These are phyloP conservation scores for Arachnomyces sp. DNA, from an alignment of 2,329 filamentous ascomycete species.

Conservation along the genomic window DNA sequence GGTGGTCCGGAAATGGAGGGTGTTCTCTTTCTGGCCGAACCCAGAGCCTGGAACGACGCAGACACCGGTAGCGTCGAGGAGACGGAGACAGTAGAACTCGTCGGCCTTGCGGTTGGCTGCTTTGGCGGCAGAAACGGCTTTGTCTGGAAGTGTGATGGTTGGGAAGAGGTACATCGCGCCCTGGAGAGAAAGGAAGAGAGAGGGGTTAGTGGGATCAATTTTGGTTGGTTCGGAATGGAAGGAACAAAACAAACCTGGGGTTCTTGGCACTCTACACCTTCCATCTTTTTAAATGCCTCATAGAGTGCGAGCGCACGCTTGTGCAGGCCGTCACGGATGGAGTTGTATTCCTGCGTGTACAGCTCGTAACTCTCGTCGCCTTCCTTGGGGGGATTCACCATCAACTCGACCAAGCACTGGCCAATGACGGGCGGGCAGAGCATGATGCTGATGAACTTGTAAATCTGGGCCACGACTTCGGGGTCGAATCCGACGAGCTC, in stretches of 20 bases:
- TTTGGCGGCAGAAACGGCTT: slow-evolving; percentile 67
- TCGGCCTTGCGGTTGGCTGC: slow-evolving; percentile 68
- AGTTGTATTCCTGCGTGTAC: slow-evolving; percentile 77
- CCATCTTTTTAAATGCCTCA: slow-evolving; percentile 87
- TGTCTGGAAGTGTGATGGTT: slow-evolving; percentile 69
- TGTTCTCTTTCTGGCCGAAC: slow-evolving; percentile 88
- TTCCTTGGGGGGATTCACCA: slow-evolving; percentile 86
- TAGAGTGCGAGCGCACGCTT: slow-evolving; percentile 77
- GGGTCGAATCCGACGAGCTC: slow-evolving; percentile 85
- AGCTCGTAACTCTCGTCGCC: slow-evolving; percentile 77
- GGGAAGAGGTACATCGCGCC: slow-evolving; percentile 99
- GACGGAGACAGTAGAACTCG: slow-evolving; percentile 85
- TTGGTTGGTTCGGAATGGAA: not conserved
- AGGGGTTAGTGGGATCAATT: slow-evolving; percentile 1
- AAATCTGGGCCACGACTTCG: slow-evolving; percentile 83
- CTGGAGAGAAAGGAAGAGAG: slow-evolving; percentile 33
- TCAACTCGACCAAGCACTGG: slow-evolving; percentile 92
- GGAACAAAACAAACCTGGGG: slow-evolving; percentile 52
- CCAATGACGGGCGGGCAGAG: slow-evolving; percentile 92
- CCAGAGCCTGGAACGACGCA: slow-evolving; percentile 89
- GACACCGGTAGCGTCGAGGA: slow-evolving; percentile 89
- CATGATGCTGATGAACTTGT: slow-evolving; percentile 97
- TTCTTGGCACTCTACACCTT: slow-evolving; percentile 81
- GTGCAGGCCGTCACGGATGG: slow-evolving; percentile 69
- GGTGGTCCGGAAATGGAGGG: slow-evolving; percentile 89